Evolutionary conservation across 164 flowering plant genomes (phyloP), one percentile per base, ranked within the genome.

Genomic region (Macadamia integrifolia): DNA sequence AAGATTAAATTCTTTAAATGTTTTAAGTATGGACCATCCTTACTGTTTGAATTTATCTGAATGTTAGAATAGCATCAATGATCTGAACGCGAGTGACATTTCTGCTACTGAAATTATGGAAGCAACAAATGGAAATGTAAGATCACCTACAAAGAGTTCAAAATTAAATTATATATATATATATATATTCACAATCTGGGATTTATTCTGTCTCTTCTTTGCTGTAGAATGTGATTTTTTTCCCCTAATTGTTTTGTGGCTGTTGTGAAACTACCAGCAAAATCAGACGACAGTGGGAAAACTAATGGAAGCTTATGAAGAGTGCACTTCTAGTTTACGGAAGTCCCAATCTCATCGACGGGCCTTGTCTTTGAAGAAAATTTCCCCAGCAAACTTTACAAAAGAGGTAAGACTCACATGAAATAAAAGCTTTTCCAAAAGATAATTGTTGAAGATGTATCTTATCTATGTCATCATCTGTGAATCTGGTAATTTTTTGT

Each of bases 311-410:
- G 77, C 84, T 61, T 92, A 90, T 79, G 91, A 85, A 76, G 70
- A 11, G 6, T 95, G 98, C 75, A 83, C 84, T 73, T 72, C 88
- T 64, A 76, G 56, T 66, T 72, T 91, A 71, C 75, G 96, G 43
- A 88, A 81, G 73, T 17, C 85, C 17, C 97, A 92, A 76, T 49
- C 85, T 32, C 70, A 57, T 6, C 76, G 98, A 23, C 88, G 93
- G 14, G 68, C 68, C 11, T 17, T 75, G 69, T 89, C 99, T 60
- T 71, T 95, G 69, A 82, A 80, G 80, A 81, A 66, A 69, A 82
- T 92, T 42, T 74, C 85, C 52, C 96, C 97, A 9, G 94, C 82
- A 62, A 92, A 89, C 70, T 95, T 90, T 77, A 78, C 94, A 9
- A 92, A 86, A 75, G 89, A 89, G 93, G 99, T 95, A 79, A 14